phyloP scores from a whole-genome alignment of 495 filamentous ascomycete genomes.

The Thozetella sp. region DNA sequence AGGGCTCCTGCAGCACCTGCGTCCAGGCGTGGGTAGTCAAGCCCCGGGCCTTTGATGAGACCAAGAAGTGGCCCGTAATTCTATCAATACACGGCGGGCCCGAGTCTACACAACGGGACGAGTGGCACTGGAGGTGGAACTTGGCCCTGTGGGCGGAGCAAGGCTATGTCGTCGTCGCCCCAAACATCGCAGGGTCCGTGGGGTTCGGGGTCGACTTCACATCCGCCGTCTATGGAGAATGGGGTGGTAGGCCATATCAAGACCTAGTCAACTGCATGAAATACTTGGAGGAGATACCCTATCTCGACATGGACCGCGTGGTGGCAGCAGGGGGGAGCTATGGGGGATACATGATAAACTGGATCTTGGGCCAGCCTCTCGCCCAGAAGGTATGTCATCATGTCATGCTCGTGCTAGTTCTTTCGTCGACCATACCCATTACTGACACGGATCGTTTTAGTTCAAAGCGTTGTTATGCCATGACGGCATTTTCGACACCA shows the following conservation, averaged over 20 bases:
- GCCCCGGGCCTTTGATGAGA: conserved; percentile 25
- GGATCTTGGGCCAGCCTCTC: conserved; percentile 26
- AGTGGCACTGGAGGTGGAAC: conserved; percentile 22
- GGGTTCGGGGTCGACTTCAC: conserved; percentile 24
- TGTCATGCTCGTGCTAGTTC: no score
- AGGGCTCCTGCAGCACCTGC: conserved; percentile 15
- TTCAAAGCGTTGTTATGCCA: conserved; percentile 26
- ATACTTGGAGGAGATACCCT: conserved; percentile 16
- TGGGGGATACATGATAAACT: conserved; percentile 29
- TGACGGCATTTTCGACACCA: conserved; percentile 16
- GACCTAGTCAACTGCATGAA: conserved; percentile 29
- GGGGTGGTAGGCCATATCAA: conserved; percentile 21
- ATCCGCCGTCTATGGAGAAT: conserved; percentile 10
- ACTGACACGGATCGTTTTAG: conserved; percentile 6
- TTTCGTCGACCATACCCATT: no score
- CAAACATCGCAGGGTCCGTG: conserved; percentile 26
- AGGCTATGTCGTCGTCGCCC: conserved; percentile 30
- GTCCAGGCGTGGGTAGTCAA: conserved; percentile 30
- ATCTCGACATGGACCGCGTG: conserved; percentile 24
- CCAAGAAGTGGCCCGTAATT: conserved; percentile 22
- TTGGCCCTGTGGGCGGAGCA: conserved; percentile 22
- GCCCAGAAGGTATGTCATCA: conserved; percentile 17
- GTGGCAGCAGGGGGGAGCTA: conserved; percentile 19
- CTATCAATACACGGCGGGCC: conserved; percentile 25
- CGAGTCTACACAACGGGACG: conserved; percentile 13